Conservation (phyloP, 2,329 filamentous ascomycete genomes). For the Didymosphaeria variabile region DNA sequence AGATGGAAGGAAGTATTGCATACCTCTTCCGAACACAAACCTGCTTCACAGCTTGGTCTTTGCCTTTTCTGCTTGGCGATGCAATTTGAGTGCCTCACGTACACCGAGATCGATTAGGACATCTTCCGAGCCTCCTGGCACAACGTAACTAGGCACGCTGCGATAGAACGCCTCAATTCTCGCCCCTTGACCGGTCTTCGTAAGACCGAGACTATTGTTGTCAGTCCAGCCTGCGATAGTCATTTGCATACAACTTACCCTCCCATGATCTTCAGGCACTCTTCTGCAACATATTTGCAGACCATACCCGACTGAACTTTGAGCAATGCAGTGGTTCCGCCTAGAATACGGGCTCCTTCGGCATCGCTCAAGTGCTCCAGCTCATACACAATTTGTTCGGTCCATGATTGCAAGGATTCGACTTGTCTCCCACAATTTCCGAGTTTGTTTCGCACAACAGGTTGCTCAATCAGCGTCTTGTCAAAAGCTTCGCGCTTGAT, state of each 20-base stretch:
- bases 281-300: slow-evolving; percentile 43
- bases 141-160: slow-evolving; percentile 68
- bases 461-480: too few relatives aligned
- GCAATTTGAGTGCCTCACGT: slow-evolving; percentile 75
- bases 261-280: slow-evolving; percentile 3
- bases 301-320: slow-evolving; percentile 79
- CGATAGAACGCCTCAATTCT: slow-evolving; percentile 62
- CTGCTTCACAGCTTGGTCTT: slow-evolving; percentile 56
- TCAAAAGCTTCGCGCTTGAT: too few relatives aligned
- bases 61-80: slow-evolving; percentile 43
- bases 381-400: slow-evolving; percentile 76
- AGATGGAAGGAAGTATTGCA: too few relatives aligned
- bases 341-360: slow-evolving; percentile 68
- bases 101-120: slow-evolving; percentile 76
- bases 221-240: neutral
- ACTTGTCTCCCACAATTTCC: too few relatives aligned
- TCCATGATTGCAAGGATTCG: slow-evolving; percentile 56
- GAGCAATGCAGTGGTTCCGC: slow-evolving; percentile 74
- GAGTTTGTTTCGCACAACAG: too few relatives aligned
- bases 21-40: neutral
- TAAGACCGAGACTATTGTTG: neutral
- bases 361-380: slow-evolving; percentile 67
- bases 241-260: neutral
- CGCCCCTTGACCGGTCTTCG: neutral
- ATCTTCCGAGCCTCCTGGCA: slow-evolving; percentile 76